Percentiles rank a stretch among this genome's conserved stretches.
phyloP scores from a whole-genome alignment of 192 early-diverging fungal species.

The Entomortierella parvispora region DNA sequence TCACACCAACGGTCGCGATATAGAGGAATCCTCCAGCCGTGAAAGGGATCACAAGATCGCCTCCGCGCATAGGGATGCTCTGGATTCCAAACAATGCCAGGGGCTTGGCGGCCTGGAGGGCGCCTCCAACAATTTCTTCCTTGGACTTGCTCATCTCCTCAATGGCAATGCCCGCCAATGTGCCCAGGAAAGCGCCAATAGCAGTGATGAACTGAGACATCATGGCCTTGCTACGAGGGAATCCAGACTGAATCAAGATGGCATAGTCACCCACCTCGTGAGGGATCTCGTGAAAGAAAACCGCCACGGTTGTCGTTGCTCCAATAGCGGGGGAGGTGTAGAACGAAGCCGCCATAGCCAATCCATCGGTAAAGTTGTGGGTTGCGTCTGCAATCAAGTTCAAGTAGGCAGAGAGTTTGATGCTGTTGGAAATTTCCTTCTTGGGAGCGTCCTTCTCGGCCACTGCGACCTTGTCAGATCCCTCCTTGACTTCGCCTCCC shows the following conservation, averaged over 20 bases:
- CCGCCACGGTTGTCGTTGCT: conserved; percentile 85
- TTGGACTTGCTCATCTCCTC: conserved; percentile 67
- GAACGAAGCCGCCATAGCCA: conserved; percentile 87
- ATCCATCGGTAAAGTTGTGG: conserved; percentile 89
- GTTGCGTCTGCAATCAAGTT: conserved; percentile 86
- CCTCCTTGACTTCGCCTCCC: conserved; percentile 18
- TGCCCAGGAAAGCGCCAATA: conserved; percentile 83
- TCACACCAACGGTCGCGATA: conserved; percentile 85
- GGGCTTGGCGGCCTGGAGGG: neutral
- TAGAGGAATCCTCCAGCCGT: conserved; percentile 91
- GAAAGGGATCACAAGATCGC: conserved; percentile 87
- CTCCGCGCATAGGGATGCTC: conserved; percentile 70
- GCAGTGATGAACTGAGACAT: conserved; percentile 84
- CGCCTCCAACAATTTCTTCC: neutral
- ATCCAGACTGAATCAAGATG: conserved; percentile 84
- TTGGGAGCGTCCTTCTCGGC: conserved; percentile 10
- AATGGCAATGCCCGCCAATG: conserved; percentile 78
- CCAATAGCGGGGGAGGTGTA: conserved; percentile 83
- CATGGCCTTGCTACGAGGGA: conserved; percentile 78
- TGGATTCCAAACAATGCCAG: conserved; percentile 53
- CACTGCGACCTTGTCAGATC: conserved; percentile 52
- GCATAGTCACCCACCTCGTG: conserved; percentile 92
- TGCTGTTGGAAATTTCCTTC: conserved; percentile 52
- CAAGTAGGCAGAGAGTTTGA: conserved; percentile 80
- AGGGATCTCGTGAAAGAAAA: conserved; percentile 92